Evolutionary conservation across 202 grass and related monocot species (phyloP).

Genomic region (Thinopyrum obtusiflorum): DNA sequence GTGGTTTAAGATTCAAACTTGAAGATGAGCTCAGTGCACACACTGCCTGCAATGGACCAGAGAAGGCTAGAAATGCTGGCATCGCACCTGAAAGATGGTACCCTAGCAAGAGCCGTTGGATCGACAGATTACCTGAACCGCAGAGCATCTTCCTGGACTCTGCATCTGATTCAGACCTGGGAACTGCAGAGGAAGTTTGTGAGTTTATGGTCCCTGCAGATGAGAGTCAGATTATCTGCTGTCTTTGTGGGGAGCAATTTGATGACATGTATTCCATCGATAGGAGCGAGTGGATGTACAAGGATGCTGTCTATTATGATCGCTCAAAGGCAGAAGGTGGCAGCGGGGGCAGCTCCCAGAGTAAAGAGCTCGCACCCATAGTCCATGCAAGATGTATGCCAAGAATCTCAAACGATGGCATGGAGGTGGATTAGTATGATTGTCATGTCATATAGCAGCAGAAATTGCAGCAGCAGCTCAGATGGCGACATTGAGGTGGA

Average conservation of each 20-base stretch:
- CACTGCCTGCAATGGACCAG: slow-evolving; percentile 35
- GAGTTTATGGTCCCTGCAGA: slow-evolving; percentile 80
- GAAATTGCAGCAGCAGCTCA: slow-evolving; percentile 10
- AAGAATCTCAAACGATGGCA: slow-evolving; percentile 30
- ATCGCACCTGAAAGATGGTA: slow-evolving; percentile 75
- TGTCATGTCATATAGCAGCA: not conserved
- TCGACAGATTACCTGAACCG: slow-evolving; percentile 40
- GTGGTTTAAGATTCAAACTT: slow-evolving; percentile 65
- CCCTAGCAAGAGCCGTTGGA: slow-evolving; percentile 43
- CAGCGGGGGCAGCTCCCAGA: slow-evolving; percentile 10
- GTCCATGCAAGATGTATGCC: slow-evolving; percentile 59
- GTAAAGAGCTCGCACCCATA: slow-evolving; percentile 38
- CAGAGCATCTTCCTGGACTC: slow-evolving; percentile 37
- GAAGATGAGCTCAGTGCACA: slow-evolving; percentile 61
- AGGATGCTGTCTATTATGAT: slow-evolving; percentile 67
- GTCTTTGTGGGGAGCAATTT: slow-evolving; percentile 83
- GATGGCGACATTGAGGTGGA: slow-evolving; percentile 22
- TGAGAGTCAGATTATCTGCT: slow-evolving; percentile 83
- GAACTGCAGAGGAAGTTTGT: slow-evolving; percentile 42
- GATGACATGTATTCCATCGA: slow-evolving; percentile 73
- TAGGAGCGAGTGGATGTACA: slow-evolving; percentile 86
- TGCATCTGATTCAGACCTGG: slow-evolving; percentile 48
- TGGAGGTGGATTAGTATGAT: slow-evolving; percentile 43
- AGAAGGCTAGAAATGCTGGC: slow-evolving; percentile 35
- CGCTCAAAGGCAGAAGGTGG: slow-evolving; percentile 27